These are phyloP conservation scores for Capsicum baccatum DNA, from an alignment of 257 asterid species.

Conservation along the genomic window DNA sequence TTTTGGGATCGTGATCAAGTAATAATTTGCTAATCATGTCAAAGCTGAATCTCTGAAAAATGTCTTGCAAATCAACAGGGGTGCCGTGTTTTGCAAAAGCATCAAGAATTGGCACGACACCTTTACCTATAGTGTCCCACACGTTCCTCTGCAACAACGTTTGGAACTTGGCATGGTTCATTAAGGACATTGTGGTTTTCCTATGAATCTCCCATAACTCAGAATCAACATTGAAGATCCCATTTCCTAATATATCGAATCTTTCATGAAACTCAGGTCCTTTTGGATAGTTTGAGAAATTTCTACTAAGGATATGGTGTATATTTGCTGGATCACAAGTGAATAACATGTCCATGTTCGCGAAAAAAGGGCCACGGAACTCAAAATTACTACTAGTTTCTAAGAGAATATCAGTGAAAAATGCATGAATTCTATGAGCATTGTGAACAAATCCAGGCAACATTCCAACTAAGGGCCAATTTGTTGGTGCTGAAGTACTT, in stretches of 20 bases:
- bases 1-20: neutral
- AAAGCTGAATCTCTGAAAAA: slow-evolving; percentile 24
- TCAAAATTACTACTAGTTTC: neutral
- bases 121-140: neutral
- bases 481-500: neutral
- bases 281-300: slow-evolving; percentile 25
- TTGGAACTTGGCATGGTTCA: neutral
- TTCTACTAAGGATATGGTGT: neutral
- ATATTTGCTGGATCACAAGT: slow-evolving; percentile 25
- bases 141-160: neutral
- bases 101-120: neutral
- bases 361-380: neutral
- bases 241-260: slow-evolving; percentile 23
- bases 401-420: neutral
- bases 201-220: slow-evolving; percentile 25
- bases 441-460: neutral
- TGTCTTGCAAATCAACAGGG: neutral
- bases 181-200: neutral
- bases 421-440: neutral
- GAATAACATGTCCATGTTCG: neutral
- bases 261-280: neutral
- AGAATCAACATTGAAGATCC: neutral
- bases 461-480: neutral
- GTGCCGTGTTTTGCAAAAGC: neutral
- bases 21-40: neutral